phyloP scores from a whole-genome alignment of 768 basidiomycete species.

The Podaxis rugospora region DNA sequence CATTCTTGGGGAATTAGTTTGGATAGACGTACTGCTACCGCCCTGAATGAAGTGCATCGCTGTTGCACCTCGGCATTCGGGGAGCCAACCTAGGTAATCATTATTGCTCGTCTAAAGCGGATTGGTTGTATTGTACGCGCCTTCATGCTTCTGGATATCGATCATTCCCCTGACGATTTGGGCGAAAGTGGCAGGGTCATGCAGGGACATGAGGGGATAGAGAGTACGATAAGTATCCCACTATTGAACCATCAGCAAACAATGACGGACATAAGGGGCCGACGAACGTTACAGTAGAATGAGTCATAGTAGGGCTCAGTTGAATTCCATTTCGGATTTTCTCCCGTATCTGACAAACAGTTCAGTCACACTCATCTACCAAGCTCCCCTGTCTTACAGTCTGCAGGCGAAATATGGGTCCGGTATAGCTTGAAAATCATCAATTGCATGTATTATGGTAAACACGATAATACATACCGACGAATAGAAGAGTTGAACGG shows the following conservation, averaged over 20 bases:
- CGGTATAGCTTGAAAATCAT: slow-evolving; percentile 41
- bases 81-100: slow-evolving; percentile 53
- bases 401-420: slow-evolving; percentile 59
- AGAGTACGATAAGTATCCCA: slow-evolving; percentile 67
- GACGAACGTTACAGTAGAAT: slow-evolving; percentile 61
- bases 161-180: slow-evolving; percentile 62
- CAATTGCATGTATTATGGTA: background rate
- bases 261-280: background rate
- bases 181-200: slow-evolving; percentile 56
- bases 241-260: slow-evolving; percentile 22
- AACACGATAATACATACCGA: slow-evolving; percentile 31
- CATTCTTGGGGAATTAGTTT: background rate
- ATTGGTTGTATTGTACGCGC: slow-evolving; percentile 19
- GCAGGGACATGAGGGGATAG: slow-evolving; percentile 59
- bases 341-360: slow-evolving; percentile 45
- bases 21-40: slow-evolving; percentile 42
- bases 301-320: slow-evolving; percentile 65
- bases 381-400: slow-evolving; percentile 37
- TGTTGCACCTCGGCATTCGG: slow-evolving; percentile 58
- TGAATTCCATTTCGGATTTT: slow-evolving; percentile 62
- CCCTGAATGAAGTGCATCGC: slow-evolving; percentile 52
- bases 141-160: slow-evolving; percentile 64
- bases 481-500: slow-evolving; percentile 53
- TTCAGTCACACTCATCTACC: background rate
- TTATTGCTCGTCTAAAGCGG: background rate